Base-by-base conservation (phyloP, 2,329 filamentous ascomycete species). In the Neonectria punicea region DNA sequence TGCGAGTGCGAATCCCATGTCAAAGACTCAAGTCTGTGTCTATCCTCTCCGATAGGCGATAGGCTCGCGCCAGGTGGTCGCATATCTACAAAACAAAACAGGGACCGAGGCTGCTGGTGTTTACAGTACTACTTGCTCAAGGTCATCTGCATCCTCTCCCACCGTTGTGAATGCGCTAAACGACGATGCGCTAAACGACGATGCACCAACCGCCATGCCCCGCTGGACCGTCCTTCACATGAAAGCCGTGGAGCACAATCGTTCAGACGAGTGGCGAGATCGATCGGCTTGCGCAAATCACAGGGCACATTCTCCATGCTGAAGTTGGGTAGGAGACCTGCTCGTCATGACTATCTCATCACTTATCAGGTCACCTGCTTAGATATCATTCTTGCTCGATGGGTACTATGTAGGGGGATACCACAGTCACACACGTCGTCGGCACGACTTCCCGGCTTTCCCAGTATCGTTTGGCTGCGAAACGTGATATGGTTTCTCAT, bases 401-500 rank as follows among this genome's bases (percentile, higher is more conserved):
- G 7, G 16, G 18, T 18, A 32, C 22, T 22, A 22, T 22, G 22
- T 22, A 22, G 22, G 22, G 22, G 25, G 18, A 51, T 51, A 20
- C n/a, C 9, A 43, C 16, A 34, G 30, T 34, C 49, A 22, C 49
- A 8, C 47, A 10, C 49, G 3, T 50, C 30, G 32, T 34, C 30
- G 28, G 49, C 49, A 51, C 22, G 10, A 51, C 49, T 34, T 20
- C 30, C 49, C n/a, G 6, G 32, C 16, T n/a, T 51, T 34, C 32
- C n/a, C n/a, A n/a, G 8, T n/a, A 6, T 34, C 2, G 11, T 32
- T 49, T 46, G 46, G 39, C 28, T 44, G 8, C n/a, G 30, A 11
- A 63, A n/a, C 53, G 34, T 32, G 36, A 5, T 36, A 51, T 55
- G 14, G 18, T 34, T 30, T 57, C 44, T 46, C 36, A 46, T 61